Conservation (phyloP, 2,329 filamentous ascomycete species). For the Pseudogymnoascus sp. region DNA sequence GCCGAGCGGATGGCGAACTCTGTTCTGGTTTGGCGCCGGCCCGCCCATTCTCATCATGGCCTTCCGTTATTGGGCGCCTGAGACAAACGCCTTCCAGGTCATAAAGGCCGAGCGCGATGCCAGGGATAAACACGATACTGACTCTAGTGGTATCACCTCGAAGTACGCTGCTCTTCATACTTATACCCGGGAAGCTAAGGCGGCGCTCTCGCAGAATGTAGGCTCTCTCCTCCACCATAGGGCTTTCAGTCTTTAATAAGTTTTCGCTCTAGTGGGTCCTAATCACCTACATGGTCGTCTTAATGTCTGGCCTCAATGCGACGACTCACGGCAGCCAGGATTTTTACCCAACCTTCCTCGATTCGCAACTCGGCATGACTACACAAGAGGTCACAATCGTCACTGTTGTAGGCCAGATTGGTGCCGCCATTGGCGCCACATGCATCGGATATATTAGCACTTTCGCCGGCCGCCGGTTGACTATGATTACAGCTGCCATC, state of each 20-base stretch:
- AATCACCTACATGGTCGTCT: slow-evolving; percentile 65
- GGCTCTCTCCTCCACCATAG: background rate
- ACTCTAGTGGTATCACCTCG: slow-evolving; percentile 34
- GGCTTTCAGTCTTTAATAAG: background rate
- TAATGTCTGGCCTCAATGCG: slow-evolving; percentile 75
- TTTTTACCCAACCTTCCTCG: slow-evolving; percentile 47
- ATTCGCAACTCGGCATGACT: slow-evolving; percentile 37
- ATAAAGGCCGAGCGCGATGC: background rate
- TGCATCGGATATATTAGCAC: slow-evolving; percentile 57
- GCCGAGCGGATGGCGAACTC: slow-evolving; percentile 64
- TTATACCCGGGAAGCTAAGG: slow-evolving; percentile 64
- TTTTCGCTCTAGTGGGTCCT: slow-evolving; percentile 57
- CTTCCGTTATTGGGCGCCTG: slow-evolving; percentile 67
- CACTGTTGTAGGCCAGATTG: slow-evolving; percentile 60
- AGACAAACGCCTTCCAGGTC: slow-evolving; percentile 54
- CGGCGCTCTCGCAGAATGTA: slow-evolving; percentile 51
- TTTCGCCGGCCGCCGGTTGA: slow-evolving; percentile 57
- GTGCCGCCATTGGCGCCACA: slow-evolving; percentile 57
- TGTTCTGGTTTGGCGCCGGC: slow-evolving; percentile 79
- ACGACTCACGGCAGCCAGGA: slow-evolving; percentile 27
- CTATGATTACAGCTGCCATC: slow-evolving; percentile 52
- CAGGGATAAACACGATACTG: background rate
- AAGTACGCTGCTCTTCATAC: slow-evolving; percentile 50
- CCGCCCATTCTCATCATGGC: slow-evolving; percentile 70
- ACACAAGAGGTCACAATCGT: slow-evolving; percentile 47